phyloP scores from a whole-genome alignment of 2,329 filamentous ascomycete species.

The Aspergillus pseudoterreus region DNA sequence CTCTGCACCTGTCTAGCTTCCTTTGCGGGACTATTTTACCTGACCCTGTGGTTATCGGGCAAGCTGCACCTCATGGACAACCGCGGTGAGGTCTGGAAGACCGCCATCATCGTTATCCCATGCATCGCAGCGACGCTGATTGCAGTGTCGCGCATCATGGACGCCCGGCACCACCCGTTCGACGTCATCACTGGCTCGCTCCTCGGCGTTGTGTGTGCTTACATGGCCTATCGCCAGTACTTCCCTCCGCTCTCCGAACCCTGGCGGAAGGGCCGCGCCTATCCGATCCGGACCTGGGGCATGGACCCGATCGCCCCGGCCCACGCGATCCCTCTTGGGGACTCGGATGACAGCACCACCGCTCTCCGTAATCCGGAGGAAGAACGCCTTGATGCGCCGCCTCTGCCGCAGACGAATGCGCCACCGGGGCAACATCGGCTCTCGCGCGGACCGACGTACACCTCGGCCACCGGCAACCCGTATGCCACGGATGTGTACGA shows the following conservation, averaged over 20 bases:
- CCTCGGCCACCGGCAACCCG: slow-evolving; percentile 17
- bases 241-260: slow-evolving; percentile 55
- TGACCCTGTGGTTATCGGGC: slow-evolving; percentile 57
- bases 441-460: slow-evolving; percentile 16
- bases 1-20: slow-evolving; percentile 41
- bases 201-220: slow-evolving; percentile 52
- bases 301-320: slow-evolving; percentile 35
- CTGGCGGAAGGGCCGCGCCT: slow-evolving; percentile 57
- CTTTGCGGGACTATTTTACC: slow-evolving; percentile 57
- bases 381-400: slow-evolving; percentile 19
- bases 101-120: slow-evolving; percentile 52
- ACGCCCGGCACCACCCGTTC: slow-evolving; percentile 59
- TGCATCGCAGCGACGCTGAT: slow-evolving; percentile 53
- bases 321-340: slow-evolving; percentile 3
- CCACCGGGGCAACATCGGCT: slow-evolving; percentile 4
- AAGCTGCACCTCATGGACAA: slow-evolving; percentile 59
- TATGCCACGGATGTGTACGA: slow-evolving; percentile 22
- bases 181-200: slow-evolving; percentile 56
- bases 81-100: slow-evolving; percentile 59
- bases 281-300: slow-evolving; percentile 58
- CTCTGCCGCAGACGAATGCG: slow-evolving; percentile 5
- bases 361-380: slow-evolving; percentile 32
- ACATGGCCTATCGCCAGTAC: slow-evolving; percentile 55
- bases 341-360: slow-evolving; percentile 16
- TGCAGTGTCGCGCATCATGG: slow-evolving; percentile 58